These are phyloP conservation scores for Aciculosporium take DNA, from an alignment of 2,329 filamentous ascomycete species.

Conservation along the genomic window DNA sequence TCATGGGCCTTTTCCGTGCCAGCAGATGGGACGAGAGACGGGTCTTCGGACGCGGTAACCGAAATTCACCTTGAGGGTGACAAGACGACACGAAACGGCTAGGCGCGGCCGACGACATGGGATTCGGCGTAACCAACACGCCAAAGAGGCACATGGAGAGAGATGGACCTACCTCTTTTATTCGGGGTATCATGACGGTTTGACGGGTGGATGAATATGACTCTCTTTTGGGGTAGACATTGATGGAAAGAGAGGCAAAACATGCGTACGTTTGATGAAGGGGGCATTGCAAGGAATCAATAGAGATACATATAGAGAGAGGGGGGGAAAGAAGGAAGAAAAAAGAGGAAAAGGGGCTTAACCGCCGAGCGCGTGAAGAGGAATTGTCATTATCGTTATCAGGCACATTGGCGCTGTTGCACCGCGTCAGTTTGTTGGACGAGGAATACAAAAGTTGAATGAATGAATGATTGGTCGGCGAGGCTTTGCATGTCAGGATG, in stretches of 20 bases:
- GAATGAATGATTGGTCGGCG: no score
- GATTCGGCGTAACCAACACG: no score
- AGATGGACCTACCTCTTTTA: not conserved
- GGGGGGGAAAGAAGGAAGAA: not conserved
- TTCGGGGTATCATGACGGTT: not conserved
- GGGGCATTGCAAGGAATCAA: not conserved
- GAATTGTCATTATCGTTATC: no score
- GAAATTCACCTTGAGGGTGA: conserved; percentile 36
- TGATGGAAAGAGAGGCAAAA: not conserved
- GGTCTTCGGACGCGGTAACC: conserved; percentile 29
- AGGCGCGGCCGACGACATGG: conserved; percentile 1
- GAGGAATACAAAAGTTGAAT: no score
- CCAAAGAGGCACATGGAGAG: not conserved
- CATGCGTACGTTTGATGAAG: not conserved
- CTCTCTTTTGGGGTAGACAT: not conserved
- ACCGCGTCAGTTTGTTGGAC: no score
- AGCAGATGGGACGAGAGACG: conserved; percentile 20
- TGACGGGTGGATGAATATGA: not conserved
- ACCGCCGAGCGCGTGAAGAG: no score
- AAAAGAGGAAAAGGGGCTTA: not conserved
- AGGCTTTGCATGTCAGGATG: no score
- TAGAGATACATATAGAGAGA: not conserved
- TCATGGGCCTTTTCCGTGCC: conserved; percentile 27
- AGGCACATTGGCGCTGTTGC: no score
- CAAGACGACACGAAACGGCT: conserved; percentile 13